phyloP scores from a whole-genome alignment of 2,329 filamentous ascomycete species.

The Penicillium sp. region DNA sequence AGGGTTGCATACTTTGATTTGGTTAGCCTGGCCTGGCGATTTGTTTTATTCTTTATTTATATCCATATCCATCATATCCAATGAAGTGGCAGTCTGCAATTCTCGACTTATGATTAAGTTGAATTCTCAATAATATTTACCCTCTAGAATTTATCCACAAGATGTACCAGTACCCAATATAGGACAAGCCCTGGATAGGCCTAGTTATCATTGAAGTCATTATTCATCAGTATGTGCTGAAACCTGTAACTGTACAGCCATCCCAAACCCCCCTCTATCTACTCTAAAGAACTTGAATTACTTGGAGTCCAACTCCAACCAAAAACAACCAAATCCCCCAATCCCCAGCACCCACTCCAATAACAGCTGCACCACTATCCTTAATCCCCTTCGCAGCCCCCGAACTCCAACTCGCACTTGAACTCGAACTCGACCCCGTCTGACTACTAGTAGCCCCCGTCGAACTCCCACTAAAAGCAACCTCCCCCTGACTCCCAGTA shows the following conservation, averaged over 20 bases:
- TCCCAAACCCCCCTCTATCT: too few relatives aligned
- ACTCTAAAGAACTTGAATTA: too few relatives aligned
- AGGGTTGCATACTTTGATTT: neutral
- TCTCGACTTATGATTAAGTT: neutral
- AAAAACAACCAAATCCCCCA: neutral
- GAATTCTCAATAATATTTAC: too few relatives aligned
- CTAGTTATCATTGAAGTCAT: neutral
- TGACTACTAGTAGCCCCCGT: neutral
- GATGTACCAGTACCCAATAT: too few relatives aligned
- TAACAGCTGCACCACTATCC: neutral
- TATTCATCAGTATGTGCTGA: conserved; percentile 3
- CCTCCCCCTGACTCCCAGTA: neutral
- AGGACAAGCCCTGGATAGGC: too few relatives aligned
- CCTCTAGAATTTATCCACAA: too few relatives aligned
- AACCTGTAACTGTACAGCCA: conserved; percentile 9
- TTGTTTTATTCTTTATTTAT: neutral
- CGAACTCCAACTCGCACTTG: neutral
- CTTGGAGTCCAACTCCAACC: neutral
- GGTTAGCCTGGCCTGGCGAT: neutral
- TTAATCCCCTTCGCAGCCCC: neutral
- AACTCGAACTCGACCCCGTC: neutral
- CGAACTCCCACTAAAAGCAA: neutral
- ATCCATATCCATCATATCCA: conserved; percentile 4
- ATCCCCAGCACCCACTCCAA: neutral
- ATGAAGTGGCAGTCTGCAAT: neutral